These are phyloP conservation scores for Saposhnikovia divaricata DNA, from an alignment of 129 eudicot genomes.

Conservation along the genomic window DNA sequence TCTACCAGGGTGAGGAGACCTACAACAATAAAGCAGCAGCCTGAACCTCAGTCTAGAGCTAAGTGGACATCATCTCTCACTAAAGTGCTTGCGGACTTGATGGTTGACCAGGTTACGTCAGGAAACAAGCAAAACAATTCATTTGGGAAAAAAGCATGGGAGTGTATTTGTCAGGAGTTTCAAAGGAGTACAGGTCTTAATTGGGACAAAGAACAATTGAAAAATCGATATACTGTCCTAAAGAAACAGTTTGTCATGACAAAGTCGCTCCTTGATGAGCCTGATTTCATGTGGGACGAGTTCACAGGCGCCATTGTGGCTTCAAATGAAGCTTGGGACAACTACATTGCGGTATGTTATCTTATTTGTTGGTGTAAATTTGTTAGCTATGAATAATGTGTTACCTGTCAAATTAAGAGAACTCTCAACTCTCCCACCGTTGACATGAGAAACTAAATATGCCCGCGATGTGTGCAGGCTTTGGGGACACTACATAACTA, in stretches of 20 bases:
- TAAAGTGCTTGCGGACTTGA: conserved; percentile 29
- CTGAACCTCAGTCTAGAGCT: conserved; percentile 41
- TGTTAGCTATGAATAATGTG: not conserved
- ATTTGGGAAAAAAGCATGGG: conserved; percentile 45
- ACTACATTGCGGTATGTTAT: conserved; percentile 24
- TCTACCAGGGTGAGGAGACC: conserved; percentile 32
- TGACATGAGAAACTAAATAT: not conserved
- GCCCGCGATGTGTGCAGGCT: not conserved
- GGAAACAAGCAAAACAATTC: conserved; percentile 32
- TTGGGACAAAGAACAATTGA: conserved; percentile 51
- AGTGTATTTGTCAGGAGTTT: conserved; percentile 35
- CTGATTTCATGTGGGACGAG: conserved; percentile 41
- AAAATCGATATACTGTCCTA: conserved; percentile 31
- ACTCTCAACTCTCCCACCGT: not conserved
- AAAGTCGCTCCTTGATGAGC: conserved; percentile 29
- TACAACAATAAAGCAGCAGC: conserved; percentile 17
- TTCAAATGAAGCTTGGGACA: conserved; percentile 43
- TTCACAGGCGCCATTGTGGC: conserved; percentile 31
- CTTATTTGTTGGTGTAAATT: not conserved
- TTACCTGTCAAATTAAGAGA: not conserved
- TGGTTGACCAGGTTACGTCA: conserved; percentile 43
- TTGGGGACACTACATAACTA: not conserved
- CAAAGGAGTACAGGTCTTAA: conserved; percentile 33
- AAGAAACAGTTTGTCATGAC: conserved; percentile 33
- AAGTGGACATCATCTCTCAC: conserved; percentile 48